A percentile compares a stretch with the other conserved stretches of the same genome.
These are phyloP conservation scores for Pythium angustatum DNA, from an alignment of 352 stramenopile genomes.

Conservation along the genomic window DNA sequence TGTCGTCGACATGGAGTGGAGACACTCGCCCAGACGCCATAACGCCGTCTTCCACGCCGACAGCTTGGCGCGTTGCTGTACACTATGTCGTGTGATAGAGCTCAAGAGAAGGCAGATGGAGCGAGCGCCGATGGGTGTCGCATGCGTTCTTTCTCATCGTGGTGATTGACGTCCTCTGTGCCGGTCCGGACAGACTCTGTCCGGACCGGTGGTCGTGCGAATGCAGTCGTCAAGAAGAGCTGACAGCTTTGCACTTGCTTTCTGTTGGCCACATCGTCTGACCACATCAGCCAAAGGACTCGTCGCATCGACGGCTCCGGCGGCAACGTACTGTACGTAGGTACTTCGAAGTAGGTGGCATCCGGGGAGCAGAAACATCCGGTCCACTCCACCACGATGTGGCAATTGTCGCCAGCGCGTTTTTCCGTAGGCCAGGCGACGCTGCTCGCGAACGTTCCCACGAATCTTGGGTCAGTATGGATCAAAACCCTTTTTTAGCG, in stretches of 20 bases:
- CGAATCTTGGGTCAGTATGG: too few relatives aligned
- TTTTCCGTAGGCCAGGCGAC: not conserved
- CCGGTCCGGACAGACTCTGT: too few relatives aligned
- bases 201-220: too few relatives aligned
- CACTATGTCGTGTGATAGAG: constrained; percentile 1
- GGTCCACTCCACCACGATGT: not conserved
- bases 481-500: too few relatives aligned
- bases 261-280: constrained; percentile 2
- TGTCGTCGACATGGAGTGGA: too few relatives aligned
- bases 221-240: not conserved
- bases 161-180: constrained; percentile 3
- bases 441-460: constrained; percentile 1
- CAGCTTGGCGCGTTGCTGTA: not conserved
- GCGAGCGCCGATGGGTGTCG: not conserved
- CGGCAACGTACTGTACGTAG: too few relatives aligned
- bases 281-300: not conserved
- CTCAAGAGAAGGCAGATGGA: constrained; percentile 1
- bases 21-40: not conserved
- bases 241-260: not conserved
- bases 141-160: constrained; percentile 13
- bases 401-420: not conserved
- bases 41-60: not conserved
- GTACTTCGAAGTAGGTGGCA: too few relatives aligned
- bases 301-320: not conserved
- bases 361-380: constrained; percentile 4